Percentiles rank a stretch among this genome's conserved stretches.
Evolutionary conservation across 257 asterid species (phyloP).

Genomic region (Scutellaria galericulata): DNA sequence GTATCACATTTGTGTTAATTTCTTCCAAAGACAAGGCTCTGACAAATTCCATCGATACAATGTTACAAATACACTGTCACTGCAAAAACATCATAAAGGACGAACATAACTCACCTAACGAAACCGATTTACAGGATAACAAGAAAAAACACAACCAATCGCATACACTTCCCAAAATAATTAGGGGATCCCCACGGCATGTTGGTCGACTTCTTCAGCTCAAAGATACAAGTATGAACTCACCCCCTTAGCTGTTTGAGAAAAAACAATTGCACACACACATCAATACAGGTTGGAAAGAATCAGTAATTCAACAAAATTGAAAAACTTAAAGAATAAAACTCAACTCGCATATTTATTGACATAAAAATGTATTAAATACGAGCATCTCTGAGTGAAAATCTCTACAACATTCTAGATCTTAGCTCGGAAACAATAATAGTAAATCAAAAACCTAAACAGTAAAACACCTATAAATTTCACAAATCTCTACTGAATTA

Average conservation of each 20-base stretch:
- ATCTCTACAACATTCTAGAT: not conserved
- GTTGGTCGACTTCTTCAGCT: conserved; percentile 50
- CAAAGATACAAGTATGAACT: conserved; percentile 27
- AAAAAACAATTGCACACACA: not conserved
- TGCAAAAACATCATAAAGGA: not conserved
- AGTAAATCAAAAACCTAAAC: not conserved
- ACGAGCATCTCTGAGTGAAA: not conserved
- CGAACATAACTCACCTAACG: conserved; percentile 52
- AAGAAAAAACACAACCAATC: conserved; percentile 66
- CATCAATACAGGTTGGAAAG: conserved; percentile 3
- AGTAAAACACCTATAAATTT: not conserved
- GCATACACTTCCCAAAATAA: conserved; percentile 64
- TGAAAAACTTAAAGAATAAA: not conserved
- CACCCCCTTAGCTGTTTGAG: conserved; percentile 41
- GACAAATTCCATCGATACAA: not conserved
- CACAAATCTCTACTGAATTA: not conserved
- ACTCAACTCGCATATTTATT: not conserved
- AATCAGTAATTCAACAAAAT: not conserved
- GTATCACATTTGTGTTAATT: not conserved
- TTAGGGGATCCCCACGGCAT: conserved; percentile 81
- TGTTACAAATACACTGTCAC: not conserved
- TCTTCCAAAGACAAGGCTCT: not conserved
- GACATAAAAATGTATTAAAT: not conserved
- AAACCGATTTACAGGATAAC: conserved; percentile 63
- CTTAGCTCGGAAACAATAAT: not conserved